These are phyloP conservation scores for Cystobasidiopsis lactophilus DNA, from an alignment of 768 basidiomycete species.

Conservation along the genomic window DNA sequence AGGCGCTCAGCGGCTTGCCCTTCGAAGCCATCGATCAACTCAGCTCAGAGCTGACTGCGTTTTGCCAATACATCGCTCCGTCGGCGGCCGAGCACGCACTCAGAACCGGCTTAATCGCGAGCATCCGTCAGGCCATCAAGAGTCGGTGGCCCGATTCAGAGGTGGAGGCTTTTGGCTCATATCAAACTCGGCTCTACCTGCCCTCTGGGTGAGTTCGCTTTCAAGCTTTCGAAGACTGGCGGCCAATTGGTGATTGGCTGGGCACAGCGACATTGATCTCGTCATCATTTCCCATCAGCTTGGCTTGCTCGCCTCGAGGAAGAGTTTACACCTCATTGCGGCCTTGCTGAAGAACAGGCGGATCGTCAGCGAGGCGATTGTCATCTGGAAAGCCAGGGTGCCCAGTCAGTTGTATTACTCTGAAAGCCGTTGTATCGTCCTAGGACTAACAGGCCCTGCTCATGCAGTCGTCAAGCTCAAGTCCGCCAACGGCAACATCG, in stretches of 20 bases:
- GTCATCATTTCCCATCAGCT: conserved; percentile 62
- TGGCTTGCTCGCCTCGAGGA: conserved; percentile 41
- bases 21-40: conserved; percentile 78
- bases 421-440: background rate
- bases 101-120: conserved; percentile 45
- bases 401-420: conserved; percentile 31
- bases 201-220: conserved; percentile 51
- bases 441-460: background rate
- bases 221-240: background rate
- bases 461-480: conserved; percentile 58
- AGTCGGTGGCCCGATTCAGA: conserved; percentile 53
- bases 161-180: conserved; percentile 75
- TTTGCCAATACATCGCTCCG: conserved; percentile 69
- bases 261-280: conserved; percentile 84
- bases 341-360: conserved; percentile 47
- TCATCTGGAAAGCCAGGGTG: conserved; percentile 82
- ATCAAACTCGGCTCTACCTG: conserved; percentile 77
- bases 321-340: conserved; percentile 46
- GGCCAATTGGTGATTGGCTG: background rate
- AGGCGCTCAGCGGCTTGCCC: background rate
- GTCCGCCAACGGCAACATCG: conserved; percentile 44
- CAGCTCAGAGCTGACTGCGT: conserved; percentile 65
- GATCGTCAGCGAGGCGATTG: conserved; percentile 55
- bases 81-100: conserved; percentile 65
- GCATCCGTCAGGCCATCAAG: conserved; percentile 44